A percentile compares a stretch with the other conserved stretches of the same genome.
Evolutionary conservation across 768 basidiomycete genomes (phyloP).

Genomic region (Leccinum longicurvipes): DNA sequence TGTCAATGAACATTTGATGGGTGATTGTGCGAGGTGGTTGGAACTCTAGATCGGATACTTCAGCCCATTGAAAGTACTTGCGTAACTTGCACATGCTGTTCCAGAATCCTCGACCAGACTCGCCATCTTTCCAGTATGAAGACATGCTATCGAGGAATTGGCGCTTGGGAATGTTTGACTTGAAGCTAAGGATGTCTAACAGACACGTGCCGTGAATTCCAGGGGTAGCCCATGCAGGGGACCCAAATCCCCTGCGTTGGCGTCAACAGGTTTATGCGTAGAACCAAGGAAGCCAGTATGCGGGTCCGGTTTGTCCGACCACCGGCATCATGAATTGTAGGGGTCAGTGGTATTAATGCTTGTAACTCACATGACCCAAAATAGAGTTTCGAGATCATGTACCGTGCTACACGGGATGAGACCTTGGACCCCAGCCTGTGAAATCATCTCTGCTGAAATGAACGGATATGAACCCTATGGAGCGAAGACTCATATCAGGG

Average conservation of each 20-base stretch:
- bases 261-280: background rate
- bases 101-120: background rate
- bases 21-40: background rate
- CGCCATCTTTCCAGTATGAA: background rate
- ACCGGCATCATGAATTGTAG: background rate
- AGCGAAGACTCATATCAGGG: background rate
- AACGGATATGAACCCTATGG: background rate
- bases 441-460: background rate
- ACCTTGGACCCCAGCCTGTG: background rate
- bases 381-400: background rate
- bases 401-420: background rate
- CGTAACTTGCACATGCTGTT: background rate
- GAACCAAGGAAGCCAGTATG: background rate
- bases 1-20: accelerated
- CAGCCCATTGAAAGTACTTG: background rate
- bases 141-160: background rate
- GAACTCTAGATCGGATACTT: background rate
- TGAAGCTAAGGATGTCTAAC: background rate
- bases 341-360: background rate
- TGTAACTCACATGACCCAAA: background rate
- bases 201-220: background rate
- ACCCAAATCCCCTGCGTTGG: background rate
- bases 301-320: background rate
- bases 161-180: background rate
- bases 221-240: background rate